phyloP scores from a whole-genome alignment of 2,329 filamentous ascomycete genomes.

The Diaporthe eres region DNA sequence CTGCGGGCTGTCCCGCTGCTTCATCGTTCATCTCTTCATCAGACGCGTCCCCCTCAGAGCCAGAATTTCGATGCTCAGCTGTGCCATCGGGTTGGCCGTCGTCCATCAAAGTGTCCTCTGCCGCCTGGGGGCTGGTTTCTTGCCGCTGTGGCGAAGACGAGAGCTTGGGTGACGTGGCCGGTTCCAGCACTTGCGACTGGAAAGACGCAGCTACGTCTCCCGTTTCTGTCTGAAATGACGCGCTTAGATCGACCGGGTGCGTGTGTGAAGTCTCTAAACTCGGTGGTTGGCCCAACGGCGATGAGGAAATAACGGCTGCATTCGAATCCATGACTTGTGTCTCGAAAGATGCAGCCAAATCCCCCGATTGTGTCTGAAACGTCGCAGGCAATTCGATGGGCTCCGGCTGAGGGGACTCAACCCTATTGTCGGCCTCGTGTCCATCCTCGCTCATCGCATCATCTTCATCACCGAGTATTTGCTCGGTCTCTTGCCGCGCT shows the following conservation, averaged over 20 bases:
- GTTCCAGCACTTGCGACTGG: constrained; percentile 24
- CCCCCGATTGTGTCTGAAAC: constrained; percentile 11
- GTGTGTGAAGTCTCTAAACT: constrained; percentile 2
- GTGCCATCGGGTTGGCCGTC: background rate
- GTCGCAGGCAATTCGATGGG: constrained; percentile 5
- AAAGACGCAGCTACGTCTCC: constrained; percentile 7
- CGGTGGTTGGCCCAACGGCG: background rate
- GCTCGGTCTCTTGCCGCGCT: background rate
- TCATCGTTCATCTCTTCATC: background rate
- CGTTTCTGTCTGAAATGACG: constrained; percentile 21
- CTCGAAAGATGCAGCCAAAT: constrained; percentile 23
- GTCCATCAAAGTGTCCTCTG: constrained; percentile 10
- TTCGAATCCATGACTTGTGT: constrained; percentile 8
- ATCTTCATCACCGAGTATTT: background rate
- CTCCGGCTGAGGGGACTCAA: constrained; percentile 5
- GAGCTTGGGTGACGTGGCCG: background rate
- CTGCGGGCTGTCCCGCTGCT: background rate
- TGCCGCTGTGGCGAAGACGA: background rate
- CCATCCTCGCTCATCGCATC: background rate
- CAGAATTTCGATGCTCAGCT: background rate
- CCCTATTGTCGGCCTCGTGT: background rate
- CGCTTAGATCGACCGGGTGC: constrained; percentile 10
- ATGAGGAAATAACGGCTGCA: background rate
- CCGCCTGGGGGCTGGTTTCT: background rate
- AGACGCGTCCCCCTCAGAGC: constrained; percentile 7